These are phyloP conservation scores for Botryosphaeria agaves DNA, from an alignment of 2,329 filamentous ascomycete species.

Conservation along the genomic window DNA sequence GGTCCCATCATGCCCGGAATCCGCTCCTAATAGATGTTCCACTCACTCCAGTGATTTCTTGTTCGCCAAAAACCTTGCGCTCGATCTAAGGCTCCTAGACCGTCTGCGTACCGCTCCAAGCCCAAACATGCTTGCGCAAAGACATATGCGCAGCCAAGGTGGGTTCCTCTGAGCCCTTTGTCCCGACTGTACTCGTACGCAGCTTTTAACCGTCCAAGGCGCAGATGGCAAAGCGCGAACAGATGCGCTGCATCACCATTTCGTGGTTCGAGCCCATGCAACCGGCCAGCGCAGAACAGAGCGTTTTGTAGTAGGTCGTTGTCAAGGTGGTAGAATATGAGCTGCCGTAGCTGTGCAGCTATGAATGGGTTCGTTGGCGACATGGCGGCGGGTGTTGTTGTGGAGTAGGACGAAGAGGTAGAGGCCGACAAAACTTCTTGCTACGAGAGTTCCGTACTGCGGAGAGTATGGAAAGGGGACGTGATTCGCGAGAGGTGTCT, in stretches of 20 bases:
- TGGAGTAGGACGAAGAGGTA: no score
- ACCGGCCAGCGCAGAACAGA: constrained; percentile 78
- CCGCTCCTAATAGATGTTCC: not conserved
- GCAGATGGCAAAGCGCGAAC: constrained; percentile 68
- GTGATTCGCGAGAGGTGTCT: no score
- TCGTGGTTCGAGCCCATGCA: constrained; percentile 68
- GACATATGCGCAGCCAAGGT: constrained; percentile 78
- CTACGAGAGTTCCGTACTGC: no score
- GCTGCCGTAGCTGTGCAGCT: constrained; percentile 42
- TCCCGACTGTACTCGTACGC: constrained; percentile 70
- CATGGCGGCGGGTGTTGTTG: constrained; percentile 27
- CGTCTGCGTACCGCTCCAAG: constrained; percentile 63
- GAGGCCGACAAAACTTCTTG: no score
- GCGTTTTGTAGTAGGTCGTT: constrained; percentile 81
- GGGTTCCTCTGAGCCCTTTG: constrained; percentile 49
- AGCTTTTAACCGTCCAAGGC: constrained; percentile 65
- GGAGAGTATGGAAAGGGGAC: no score
- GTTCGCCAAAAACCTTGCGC: constrained; percentile 57
- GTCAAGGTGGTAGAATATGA: constrained; percentile 65
- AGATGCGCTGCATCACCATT: constrained; percentile 70
- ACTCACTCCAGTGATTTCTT: constrained; percentile 61
- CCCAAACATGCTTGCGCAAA: constrained; percentile 79
- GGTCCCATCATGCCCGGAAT: no score
- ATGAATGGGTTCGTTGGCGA: constrained; percentile 36
- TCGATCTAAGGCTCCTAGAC: constrained; percentile 70